Percentiles rank a stretch among this genome's conserved stretches.
Evolutionary conservation across 192 early-diverging fungal genomes (phyloP).

Genomic region (Coemansia guatemalensis): DNA sequence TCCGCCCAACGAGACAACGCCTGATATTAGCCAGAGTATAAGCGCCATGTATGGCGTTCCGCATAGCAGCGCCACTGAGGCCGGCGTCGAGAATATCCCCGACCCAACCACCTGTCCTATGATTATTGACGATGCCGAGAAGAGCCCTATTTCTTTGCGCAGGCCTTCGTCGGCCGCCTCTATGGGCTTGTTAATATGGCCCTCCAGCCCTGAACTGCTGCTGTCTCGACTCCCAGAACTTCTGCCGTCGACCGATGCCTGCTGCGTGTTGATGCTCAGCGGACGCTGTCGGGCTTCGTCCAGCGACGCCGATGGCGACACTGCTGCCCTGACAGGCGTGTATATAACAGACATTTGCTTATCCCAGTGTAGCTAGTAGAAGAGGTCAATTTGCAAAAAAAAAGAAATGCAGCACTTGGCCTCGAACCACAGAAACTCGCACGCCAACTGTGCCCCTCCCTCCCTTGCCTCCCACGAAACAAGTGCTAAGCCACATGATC

Average conservation of each 20-base stretch:
- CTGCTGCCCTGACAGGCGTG: constrained; percentile 27
- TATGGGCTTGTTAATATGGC: constrained; percentile 5
- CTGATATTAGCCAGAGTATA: constrained; percentile 69
- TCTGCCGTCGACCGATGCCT: constrained; percentile 13
- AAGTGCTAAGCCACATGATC: too few relatives aligned
- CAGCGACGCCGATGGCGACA: constrained; percentile 3
- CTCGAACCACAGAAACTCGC: too few relatives aligned
- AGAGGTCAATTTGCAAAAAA: too few relatives aligned
- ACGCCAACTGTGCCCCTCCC: too few relatives aligned
- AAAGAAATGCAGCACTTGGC: too few relatives aligned
- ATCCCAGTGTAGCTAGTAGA: too few relatives aligned
- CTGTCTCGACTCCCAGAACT: constrained; percentile 6
- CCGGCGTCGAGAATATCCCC: constrained; percentile 79
- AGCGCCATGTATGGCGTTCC: constrained; percentile 68
- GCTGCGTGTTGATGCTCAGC: not conserved
- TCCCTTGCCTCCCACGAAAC: too few relatives aligned
- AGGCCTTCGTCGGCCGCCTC: constrained; percentile 30
- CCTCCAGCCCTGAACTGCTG: not conserved
- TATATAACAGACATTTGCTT: constrained; percentile 21
- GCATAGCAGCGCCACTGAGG: constrained; percentile 64
- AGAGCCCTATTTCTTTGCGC: constrained; percentile 45
- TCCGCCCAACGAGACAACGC: constrained; percentile 75
- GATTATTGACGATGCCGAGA: constrained; percentile 67
- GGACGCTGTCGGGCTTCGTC: constrained; percentile 3
- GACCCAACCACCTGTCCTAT: constrained; percentile 76